phyloP scores from a whole-genome alignment of 2,329 filamentous ascomycete genomes.

The Penicillium concentricum region DNA sequence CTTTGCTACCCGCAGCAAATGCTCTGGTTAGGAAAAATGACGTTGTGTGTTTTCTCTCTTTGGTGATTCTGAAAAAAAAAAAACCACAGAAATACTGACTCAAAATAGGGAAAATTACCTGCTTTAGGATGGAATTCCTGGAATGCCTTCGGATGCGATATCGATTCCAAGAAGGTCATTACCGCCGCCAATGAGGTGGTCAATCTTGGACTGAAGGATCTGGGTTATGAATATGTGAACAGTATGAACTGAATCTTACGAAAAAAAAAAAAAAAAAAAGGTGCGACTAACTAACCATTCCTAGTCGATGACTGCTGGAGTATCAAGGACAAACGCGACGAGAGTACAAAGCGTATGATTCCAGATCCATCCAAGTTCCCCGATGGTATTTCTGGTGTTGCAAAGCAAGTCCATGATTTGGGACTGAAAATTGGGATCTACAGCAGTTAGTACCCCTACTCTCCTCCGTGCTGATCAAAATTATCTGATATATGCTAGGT shows the following conservation, averaged over 20 bases:
- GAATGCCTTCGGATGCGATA: constrained; percentile 51
- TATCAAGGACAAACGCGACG: constrained; percentile 44
- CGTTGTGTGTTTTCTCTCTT: constrained; percentile 23
- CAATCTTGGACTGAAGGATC: constrained; percentile 47
- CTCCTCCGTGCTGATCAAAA: rapidly evolving
- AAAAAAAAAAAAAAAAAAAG: constrained; percentile 30
- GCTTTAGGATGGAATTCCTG: constrained; percentile 48
- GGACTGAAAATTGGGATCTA: constrained; percentile 66
- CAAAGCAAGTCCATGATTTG: constrained; percentile 54
- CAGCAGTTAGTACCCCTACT: constrained; percentile 40
- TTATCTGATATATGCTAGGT: constrained; percentile 16
- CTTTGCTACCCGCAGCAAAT: constrained; percentile 17
- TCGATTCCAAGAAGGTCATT: constrained; percentile 48
- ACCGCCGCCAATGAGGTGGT: constrained; percentile 48
- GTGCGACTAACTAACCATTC: neutral
- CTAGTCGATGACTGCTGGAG: constrained; percentile 63
- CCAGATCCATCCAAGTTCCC: constrained; percentile 56
- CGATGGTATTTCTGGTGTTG: constrained; percentile 55
- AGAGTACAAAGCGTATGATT: constrained; percentile 45
- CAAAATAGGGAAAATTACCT: constrained; percentile 26
- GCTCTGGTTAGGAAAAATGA: constrained; percentile 28
- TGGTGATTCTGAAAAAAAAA: neutral
- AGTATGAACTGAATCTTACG: constrained; percentile 49
- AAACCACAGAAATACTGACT: neutral
- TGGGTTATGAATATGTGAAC: constrained; percentile 52